A percentile compares a stretch with the other conserved stretches of the same genome.
phyloP scores from a whole-genome alignment of 192 early-diverging fungal genomes.

The Rhizoclosmatium globosum region DNA sequence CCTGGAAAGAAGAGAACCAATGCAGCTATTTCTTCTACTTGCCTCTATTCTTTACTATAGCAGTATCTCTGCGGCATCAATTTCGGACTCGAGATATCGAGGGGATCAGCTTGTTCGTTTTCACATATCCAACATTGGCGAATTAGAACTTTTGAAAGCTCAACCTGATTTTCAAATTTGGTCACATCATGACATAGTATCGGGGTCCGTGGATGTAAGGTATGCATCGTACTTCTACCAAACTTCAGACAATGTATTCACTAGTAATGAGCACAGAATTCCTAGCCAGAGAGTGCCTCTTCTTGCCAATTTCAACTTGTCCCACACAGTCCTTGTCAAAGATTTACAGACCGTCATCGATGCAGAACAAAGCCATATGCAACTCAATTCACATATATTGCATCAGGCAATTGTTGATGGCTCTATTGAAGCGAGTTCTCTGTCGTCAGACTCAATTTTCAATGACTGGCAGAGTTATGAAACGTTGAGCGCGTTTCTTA shows the following conservation, averaged over 20 bases:
- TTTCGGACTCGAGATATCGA: background rate
- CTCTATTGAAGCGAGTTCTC: background rate
- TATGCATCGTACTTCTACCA: background rate
- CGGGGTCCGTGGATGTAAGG: conserved; percentile 9
- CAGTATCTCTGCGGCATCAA: too few species aligned
- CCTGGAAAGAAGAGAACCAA: too few species aligned
- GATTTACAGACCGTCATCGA: conserved; percentile 59
- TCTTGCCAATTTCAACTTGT: conserved; percentile 1
- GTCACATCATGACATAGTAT: background rate
- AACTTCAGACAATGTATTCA: background rate
- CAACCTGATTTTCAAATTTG: conserved; percentile 1
- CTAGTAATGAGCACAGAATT: background rate
- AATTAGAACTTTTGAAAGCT: background rate
- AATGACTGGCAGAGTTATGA: conserved; percentile 46
- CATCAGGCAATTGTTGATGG: conserved; percentile 3
- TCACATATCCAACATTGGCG: background rate
- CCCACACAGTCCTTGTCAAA: conserved; percentile 47
- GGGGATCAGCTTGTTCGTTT: conserved; percentile 6
- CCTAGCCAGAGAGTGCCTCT: background rate
- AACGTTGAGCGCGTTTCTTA: conserved; percentile 36
- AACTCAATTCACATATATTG: conserved; percentile 26
- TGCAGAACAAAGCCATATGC: conserved; percentile 41
- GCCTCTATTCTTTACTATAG: too few species aligned
- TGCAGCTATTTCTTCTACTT: too few species aligned
- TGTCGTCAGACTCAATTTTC: conserved; percentile 39